A percentile compares a stretch with the other conserved stretches of the same genome.
Evolutionary conservation across 2,329 filamentous ascomycete species (phyloP).

Genomic region (Zasmidium cellare): DNA sequence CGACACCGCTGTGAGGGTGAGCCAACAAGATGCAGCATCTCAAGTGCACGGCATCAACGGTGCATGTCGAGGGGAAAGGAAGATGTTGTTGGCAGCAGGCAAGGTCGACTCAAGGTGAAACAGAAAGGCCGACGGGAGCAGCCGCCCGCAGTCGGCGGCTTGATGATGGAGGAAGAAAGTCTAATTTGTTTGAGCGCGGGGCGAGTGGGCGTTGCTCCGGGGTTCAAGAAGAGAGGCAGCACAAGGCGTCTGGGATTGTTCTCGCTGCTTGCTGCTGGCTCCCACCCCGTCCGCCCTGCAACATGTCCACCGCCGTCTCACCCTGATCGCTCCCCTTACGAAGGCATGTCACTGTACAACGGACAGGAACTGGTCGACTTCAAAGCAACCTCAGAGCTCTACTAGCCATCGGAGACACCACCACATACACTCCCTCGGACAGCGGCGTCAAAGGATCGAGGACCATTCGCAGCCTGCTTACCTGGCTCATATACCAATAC

Average conservation of each 20-base stretch:
- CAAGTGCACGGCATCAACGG: background rate
- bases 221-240: background rate
- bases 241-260: too few relatives aligned
- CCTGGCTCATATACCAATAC: background rate
- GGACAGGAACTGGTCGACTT: constrained; percentile 35
- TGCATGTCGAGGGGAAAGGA: background rate
- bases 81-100: background rate
- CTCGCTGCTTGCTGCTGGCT: background rate
- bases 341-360: constrained; percentile 35
- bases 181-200: background rate
- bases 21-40: background rate
- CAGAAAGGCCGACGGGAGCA: background rate
- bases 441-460: background rate
- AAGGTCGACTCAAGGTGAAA: background rate
- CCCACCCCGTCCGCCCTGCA: background rate
- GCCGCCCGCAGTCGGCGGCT: too few relatives aligned
- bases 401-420: background rate
- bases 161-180: background rate
- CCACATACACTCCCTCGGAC: background rate
- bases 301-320: background rate
- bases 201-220: background rate
- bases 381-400: constrained; percentile 28
- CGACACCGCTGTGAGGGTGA: background rate
- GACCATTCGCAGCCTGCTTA: constrained; percentile 1
- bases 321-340: background rate